Evolutionary conservation across 345 rosid genomes (phyloP).

Genomic region (Erysimum cheiranthoides): DNA sequence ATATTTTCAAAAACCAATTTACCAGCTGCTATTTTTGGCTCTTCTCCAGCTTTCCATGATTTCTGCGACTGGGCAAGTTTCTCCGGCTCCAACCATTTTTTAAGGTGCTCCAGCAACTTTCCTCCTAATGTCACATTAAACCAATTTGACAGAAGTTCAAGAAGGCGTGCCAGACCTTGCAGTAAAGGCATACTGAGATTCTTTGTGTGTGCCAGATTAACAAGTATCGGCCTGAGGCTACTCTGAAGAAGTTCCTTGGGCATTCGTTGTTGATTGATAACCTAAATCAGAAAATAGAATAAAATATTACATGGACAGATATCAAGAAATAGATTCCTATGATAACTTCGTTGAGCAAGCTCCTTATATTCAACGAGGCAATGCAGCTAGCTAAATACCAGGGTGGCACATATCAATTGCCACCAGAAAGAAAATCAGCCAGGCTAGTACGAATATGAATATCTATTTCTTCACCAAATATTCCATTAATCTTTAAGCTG

Average conservation of each 20-base stretch:
- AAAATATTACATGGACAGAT: not conserved
- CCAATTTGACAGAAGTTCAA: constrained; percentile 96
- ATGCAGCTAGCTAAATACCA: constrained; percentile 24
- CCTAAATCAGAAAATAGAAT: constrained; percentile 54
- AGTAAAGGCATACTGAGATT: constrained; percentile 99
- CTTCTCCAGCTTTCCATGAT: constrained; percentile 99
- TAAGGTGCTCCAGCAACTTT: constrained; percentile 97
- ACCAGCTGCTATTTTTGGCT: constrained; percentile 99
- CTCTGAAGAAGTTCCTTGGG: constrained; percentile 99
- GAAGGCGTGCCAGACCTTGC: constrained; percentile 97
- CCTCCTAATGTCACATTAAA: constrained; percentile 98
- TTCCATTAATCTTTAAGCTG: not conserved
- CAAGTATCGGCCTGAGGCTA: constrained; percentile 97
- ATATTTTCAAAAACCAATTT: constrained; percentile 28
- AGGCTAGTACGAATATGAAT: not conserved
- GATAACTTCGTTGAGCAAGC: constrained; percentile 26
- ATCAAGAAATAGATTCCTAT: constrained; percentile 18
- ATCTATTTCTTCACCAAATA: constrained; percentile 8
- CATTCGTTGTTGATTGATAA: constrained; percentile 95
- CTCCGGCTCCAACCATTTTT: constrained; percentile 98
- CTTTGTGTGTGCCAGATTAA: constrained; percentile 95
- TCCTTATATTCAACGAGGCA: constrained; percentile 11
- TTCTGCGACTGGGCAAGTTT: constrained; percentile 92
- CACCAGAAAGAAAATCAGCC: constrained; percentile 5
- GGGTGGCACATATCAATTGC: constrained; percentile 12